Base-by-base conservation (phyloP, 2,329 filamentous ascomycete species). In the Aspergillus intermedius region DNA sequence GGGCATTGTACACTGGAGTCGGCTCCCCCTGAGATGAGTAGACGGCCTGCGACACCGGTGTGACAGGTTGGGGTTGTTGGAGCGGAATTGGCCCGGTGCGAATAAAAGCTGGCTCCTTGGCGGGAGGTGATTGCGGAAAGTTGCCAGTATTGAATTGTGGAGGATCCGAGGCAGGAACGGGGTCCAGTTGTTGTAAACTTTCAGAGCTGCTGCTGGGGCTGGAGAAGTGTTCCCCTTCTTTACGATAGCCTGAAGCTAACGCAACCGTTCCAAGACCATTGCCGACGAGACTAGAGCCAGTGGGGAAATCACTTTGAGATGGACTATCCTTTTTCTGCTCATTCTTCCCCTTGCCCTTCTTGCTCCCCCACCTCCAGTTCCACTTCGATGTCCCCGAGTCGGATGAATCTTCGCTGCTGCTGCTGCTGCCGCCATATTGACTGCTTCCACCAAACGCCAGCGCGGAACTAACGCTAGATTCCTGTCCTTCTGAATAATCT, bases 51-150 rank as follows among this genome's bases (percentile, higher is more conserved):
- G 84, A 83, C 2, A 94, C 82, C 0, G 87, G 88, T 2, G 79
- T 76, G 50, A 88, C 79, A 2, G 91, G 91, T 57, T 90, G 85
- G 2, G 91, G 91, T 59, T 95, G 88, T 64, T 93, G 86, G n/a
- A 96, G 75, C 9, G 84, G 82, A 28, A 89, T 77, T 0, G 81
- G 75, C 5, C 74, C 80, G 4, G 83, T 79, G 39, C 80, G 76
- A 37, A 70, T 59, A 7, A 66, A 48, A 17, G 63, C 56, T 22
- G 66, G 61, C 46, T 67, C 57, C 5, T 42, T 46, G 23, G 48
- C 52, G 3, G 64, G 9, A 28, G 56, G 25, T 62, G 59, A 39
- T 61, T 49, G 3, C 58, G 58, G 22, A 68, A 30, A 30, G 25
- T 10, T 30, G 12, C 10, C 71, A 44, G 76, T 79, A 54, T 88